phyloP scores from a whole-genome alignment of 1,139 yeast genomes.

The Saccharomycopsis hybrid region DNA sequence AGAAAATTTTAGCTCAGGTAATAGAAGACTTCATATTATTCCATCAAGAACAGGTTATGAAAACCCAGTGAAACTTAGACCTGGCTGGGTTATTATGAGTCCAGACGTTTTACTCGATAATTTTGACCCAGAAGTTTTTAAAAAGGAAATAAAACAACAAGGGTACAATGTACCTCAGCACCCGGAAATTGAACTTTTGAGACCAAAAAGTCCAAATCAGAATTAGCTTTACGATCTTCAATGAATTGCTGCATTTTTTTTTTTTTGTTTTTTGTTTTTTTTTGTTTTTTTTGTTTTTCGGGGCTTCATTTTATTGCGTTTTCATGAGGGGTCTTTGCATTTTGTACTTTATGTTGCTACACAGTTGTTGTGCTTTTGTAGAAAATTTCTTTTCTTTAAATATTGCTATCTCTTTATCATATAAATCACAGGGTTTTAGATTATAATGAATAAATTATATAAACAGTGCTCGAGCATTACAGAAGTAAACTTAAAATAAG shows the following conservation, averaged over 20 bases:
- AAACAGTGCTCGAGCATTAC: no score
- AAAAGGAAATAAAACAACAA: slow-evolving; percentile 34
- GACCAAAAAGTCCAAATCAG: slow-evolving; percentile 74
- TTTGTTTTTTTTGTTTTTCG: no score
- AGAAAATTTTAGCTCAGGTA: slow-evolving; percentile 84
- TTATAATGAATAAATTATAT: no score
- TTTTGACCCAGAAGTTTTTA: slow-evolving; percentile 46
- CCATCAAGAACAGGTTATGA: slow-evolving; percentile 61
- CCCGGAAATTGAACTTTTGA: slow-evolving; percentile 64
- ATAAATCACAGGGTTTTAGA: no score
- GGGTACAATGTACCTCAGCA: slow-evolving; percentile 58
- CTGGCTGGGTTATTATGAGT: slow-evolving; percentile 87
- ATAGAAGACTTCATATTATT: slow-evolving; percentile 74
- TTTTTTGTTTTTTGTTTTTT: no score
- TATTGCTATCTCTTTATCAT: no score
- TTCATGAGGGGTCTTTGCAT: no score
- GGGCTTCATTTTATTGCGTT: no score
- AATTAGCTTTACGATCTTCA: background rate
- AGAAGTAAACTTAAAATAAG: no score
- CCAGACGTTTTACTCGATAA: slow-evolving; percentile 77
- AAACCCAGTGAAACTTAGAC: slow-evolving; percentile 62
- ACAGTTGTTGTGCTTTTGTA: no score
- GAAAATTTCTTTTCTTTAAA: no score
- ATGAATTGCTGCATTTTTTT: slow-evolving; percentile 5
- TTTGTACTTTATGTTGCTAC: no score